Conservation (phyloP, 768 basidiomycete genomes). For the Lactarius psammicola region DNA sequence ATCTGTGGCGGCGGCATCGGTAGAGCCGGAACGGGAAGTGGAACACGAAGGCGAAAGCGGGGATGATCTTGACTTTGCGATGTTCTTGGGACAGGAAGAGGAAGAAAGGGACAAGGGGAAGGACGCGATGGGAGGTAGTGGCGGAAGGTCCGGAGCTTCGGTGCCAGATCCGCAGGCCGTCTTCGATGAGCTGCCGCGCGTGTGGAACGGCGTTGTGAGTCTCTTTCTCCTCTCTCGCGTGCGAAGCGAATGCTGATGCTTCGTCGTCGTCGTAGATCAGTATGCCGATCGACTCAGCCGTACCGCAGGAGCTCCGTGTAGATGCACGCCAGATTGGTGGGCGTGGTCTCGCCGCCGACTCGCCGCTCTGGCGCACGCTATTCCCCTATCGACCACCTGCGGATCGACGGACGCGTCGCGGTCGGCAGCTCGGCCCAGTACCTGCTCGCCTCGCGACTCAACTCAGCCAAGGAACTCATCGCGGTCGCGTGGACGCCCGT, state of each 20-base stretch:
- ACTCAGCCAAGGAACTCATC: slow-evolving; percentile 72
- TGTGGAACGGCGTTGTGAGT: slow-evolving; percentile 76
- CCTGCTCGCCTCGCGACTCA: slow-evolving; percentile 74
- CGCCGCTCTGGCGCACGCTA: slow-evolving; percentile 69
- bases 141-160: slow-evolving; percentile 18
- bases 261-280: slow-evolving; percentile 49
- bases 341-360: slow-evolving; percentile 52
- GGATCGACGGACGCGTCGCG: slow-evolving; percentile 83
- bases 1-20: background rate
- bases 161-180: slow-evolving; percentile 32
- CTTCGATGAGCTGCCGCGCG: slow-evolving; percentile 56
- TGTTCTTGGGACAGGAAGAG: slow-evolving; percentile 62
- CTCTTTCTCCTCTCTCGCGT: background rate
- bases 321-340: slow-evolving; percentile 81
- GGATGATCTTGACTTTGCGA: slow-evolving; percentile 69
- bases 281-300: slow-evolving; percentile 75
- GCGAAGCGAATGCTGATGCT: slow-evolving; percentile 28
- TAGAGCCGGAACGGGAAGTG: slow-evolving; percentile 22
- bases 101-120: slow-evolving; percentile 34
- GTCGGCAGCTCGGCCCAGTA: slow-evolving; percentile 75
- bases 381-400: slow-evolving; percentile 67
- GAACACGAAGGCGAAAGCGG: slow-evolving; percentile 54
- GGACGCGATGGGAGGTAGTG: slow-evolving; percentile 1
- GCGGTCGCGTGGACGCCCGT: slow-evolving; percentile 70
- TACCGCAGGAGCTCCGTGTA: slow-evolving; percentile 64